Conservation (phyloP, 495 filamentous ascomycete genomes). For the Penicillium odoratum region DNA sequence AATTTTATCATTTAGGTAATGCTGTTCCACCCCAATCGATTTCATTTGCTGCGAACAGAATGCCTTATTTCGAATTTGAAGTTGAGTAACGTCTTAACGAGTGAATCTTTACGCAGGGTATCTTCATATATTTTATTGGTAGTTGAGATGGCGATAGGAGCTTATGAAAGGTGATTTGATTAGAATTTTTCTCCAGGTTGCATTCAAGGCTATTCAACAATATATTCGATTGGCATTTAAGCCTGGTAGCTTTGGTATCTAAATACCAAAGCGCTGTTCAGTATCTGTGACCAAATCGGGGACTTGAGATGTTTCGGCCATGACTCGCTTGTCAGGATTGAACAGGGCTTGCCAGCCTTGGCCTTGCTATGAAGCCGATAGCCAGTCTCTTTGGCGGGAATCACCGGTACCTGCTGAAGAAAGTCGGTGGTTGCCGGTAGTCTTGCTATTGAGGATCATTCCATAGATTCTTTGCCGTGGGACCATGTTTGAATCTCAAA, state of each 20-base stretch:
- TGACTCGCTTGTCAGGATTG: background rate
- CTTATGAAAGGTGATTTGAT: too few relatives aligned
- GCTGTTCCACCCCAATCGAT: too few relatives aligned
- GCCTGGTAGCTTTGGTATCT: background rate
- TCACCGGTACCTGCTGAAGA: background rate
- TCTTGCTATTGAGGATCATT: background rate
- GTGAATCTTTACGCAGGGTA: too few relatives aligned
- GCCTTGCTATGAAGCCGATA: background rate
- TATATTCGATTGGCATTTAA: too few relatives aligned
- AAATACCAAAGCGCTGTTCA: background rate
- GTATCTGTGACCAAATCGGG: background rate
- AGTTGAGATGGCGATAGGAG: too few relatives aligned
- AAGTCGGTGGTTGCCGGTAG: background rate
- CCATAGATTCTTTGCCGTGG: background rate
- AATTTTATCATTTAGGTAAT: too few relatives aligned
- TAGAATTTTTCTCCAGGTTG: too few relatives aligned
- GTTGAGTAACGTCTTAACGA: too few relatives aligned
- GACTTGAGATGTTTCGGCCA: background rate
- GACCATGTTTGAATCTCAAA: background rate
- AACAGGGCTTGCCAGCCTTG: background rate
- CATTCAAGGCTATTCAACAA: too few relatives aligned
- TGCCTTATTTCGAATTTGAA: too few relatives aligned
- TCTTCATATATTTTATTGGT: too few relatives aligned
- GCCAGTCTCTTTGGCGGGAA: background rate
- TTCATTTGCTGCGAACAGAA: too few relatives aligned